These are phyloP conservation scores for Aotearoamyces nothofagi DNA, from an alignment of 2,329 filamentous ascomycete species.

Conservation along the genomic window DNA sequence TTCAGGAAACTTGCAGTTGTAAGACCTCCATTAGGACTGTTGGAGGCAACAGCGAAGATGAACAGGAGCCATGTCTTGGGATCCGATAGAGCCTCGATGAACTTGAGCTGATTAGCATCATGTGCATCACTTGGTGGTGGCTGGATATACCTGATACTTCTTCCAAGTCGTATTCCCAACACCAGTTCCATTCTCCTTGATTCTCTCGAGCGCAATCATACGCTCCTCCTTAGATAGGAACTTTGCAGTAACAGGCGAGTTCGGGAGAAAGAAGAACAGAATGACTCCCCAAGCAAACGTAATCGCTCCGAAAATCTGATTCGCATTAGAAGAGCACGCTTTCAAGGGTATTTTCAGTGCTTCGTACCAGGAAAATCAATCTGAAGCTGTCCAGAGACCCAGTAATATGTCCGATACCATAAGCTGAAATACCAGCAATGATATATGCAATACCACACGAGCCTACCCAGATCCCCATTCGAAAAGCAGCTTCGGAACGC, in stretches of 20 bases:
- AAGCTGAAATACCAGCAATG: constrained; percentile 10
- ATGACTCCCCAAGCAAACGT: constrained; percentile 13
- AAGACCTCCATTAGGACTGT: constrained; percentile 6
- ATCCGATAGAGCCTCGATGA: constrained; percentile 23
- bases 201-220: constrained; percentile 11
- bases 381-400: constrained; percentile 8
- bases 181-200: constrained; percentile 9
- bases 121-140: no score
- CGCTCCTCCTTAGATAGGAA: constrained; percentile 25
- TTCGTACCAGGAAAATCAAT: constrained; percentile 4
- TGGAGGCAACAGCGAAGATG: constrained; percentile 15
- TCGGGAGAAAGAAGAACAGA: constrained; percentile 19
- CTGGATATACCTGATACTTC: constrained; percentile 8
- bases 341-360: no score
- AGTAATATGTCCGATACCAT: constrained; percentile 12
- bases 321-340: no score
- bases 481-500: constrained; percentile 17
- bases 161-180: constrained; percentile 11
- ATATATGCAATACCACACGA: constrained; percentile 9
- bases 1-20: no score
- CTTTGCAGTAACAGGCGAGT: constrained; percentile 24
- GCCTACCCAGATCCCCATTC: constrained; percentile 12
- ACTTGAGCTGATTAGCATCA: no score
- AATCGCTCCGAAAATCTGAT: no score
- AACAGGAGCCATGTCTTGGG: constrained; percentile 17